phyloP scores from a whole-genome alignment of 2,329 filamentous ascomycete species.

The Fusarium zealandicum region DNA sequence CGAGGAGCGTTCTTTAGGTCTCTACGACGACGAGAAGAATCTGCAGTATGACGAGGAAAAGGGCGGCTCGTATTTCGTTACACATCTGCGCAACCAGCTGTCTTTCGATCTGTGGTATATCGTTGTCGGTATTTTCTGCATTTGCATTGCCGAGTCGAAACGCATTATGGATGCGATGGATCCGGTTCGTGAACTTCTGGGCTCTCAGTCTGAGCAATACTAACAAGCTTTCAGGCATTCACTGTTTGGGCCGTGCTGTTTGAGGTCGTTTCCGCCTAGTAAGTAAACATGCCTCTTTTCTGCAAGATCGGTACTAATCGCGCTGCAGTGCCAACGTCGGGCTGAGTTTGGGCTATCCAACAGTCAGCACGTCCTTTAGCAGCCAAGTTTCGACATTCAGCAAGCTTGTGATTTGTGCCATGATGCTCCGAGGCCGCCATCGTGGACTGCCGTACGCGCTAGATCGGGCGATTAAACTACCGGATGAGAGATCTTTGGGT shows the following conservation, averaged over 20 bases:
- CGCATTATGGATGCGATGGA: slow-evolving; percentile 38
- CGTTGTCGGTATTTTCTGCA: slow-evolving; percentile 48
- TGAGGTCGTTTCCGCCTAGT: slow-evolving; percentile 47
- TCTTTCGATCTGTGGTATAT: slow-evolving; percentile 54
- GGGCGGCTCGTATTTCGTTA: slow-evolving; percentile 42
- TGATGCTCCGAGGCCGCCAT: slow-evolving; percentile 50
- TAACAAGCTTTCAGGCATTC: slow-evolving; percentile 36
- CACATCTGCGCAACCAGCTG: slow-evolving; percentile 49
- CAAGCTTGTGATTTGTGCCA: slow-evolving; percentile 48
- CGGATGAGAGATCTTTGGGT: slow-evolving; percentile 34
- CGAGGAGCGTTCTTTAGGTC: slow-evolving; percentile 66
- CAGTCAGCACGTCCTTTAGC: slow-evolving; percentile 41
- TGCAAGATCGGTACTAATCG: slow-evolving; percentile 7
- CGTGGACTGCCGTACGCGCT: slow-evolving; percentile 46
- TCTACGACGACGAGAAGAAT: slow-evolving; percentile 52
- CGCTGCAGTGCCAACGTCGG: slow-evolving; percentile 46
- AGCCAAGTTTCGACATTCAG: slow-evolving; percentile 44
- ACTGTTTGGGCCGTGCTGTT: slow-evolving; percentile 46
- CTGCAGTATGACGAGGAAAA: slow-evolving; percentile 41
- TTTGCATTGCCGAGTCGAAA: slow-evolving; percentile 44
- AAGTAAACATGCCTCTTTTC: slow-evolving; percentile 12
- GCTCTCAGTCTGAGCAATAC: not conserved
- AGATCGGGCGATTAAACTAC: slow-evolving; percentile 47
- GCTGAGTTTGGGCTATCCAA: slow-evolving; percentile 46
- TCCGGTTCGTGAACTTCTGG: slow-evolving; percentile 24